phyloP scores from a whole-genome alignment of 345 rosid genomes.

The Alliaria petiolata region DNA sequence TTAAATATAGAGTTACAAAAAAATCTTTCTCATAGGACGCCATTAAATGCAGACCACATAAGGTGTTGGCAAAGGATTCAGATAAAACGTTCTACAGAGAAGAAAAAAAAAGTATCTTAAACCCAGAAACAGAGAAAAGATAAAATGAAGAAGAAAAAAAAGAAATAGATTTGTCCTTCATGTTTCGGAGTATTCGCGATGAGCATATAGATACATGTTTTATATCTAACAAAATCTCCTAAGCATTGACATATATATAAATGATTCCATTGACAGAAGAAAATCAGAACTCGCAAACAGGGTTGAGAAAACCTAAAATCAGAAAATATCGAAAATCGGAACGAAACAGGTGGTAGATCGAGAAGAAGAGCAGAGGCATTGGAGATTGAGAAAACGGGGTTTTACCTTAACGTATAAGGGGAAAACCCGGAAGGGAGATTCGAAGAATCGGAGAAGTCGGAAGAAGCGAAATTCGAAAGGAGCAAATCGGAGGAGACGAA shows the following conservation, averaged over 20 bases:
- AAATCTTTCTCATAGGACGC: not conserved
- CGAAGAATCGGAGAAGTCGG: not conserved
- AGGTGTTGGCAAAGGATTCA: not conserved
- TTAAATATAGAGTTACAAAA: not conserved
- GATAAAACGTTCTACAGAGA: not conserved
- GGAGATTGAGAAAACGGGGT: not conserved
- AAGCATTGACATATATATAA: not conserved
- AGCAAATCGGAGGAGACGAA: not conserved
- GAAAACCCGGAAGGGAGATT: not conserved
- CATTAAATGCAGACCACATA: conserved; percentile 26
- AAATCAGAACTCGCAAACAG: not conserved
- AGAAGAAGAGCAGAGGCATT: not conserved
- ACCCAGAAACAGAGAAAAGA: conserved; percentile 16
- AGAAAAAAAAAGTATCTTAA: too few relatives aligned
- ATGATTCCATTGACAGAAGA: not conserved
- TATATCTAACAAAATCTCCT: not conserved
- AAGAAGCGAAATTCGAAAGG: not conserved
- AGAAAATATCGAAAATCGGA: not conserved
- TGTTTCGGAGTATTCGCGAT: not conserved
- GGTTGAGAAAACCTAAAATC: not conserved
- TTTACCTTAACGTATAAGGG: conserved; percentile 9
- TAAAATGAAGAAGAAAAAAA: not conserved
- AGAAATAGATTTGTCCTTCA: not conserved
- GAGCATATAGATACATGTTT: too few relatives aligned
- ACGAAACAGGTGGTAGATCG: not conserved